These are phyloP conservation scores for Pholiota adiposa DNA, from an alignment of 1,284 basidiomycete genomes.

Conservation along the genomic window DNA sequence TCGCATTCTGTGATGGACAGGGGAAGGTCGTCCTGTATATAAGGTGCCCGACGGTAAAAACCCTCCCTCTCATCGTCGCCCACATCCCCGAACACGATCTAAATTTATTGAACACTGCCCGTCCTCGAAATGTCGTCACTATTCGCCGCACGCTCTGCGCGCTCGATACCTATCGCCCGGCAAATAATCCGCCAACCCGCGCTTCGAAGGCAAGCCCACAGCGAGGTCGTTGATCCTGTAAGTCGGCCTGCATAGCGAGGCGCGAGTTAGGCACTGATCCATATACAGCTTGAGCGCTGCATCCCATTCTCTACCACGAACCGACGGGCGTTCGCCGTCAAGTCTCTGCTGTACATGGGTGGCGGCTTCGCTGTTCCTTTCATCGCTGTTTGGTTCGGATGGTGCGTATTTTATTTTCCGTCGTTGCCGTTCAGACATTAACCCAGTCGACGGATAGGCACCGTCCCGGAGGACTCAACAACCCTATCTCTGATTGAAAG, in stretches of 20 bases:
- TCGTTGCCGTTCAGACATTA: neutral
- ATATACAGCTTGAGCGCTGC: constrained; percentile 21
- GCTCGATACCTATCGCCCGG: neutral
- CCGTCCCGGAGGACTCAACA: neutral
- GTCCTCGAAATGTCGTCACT: neutral
- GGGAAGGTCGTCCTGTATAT: neutral
- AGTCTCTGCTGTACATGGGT: constrained; percentile 33
- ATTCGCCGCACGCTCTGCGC: neutral
- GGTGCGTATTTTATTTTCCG: constrained; percentile 5
- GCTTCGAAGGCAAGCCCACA: constrained; percentile 9
- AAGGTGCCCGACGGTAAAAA: neutral
- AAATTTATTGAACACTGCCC: neutral
- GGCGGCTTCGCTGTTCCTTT: constrained; percentile 38
- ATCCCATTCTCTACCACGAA: constrained; percentile 38
- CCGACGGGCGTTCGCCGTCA: constrained; percentile 31
- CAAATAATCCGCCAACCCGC: neutral
- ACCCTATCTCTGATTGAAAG: neutral
- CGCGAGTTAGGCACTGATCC: neutral
- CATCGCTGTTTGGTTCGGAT: constrained; percentile 34
- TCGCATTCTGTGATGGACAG: neutral
- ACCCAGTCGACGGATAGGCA: neutral
- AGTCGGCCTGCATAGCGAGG: neutral
- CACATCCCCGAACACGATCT: neutral
- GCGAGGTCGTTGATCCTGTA: constrained; percentile 4
- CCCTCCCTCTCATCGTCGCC: neutral